Evolutionary conservation across 2,329 filamentous ascomycete species (phyloP).

Genomic region (Tothia fuscella): DNA sequence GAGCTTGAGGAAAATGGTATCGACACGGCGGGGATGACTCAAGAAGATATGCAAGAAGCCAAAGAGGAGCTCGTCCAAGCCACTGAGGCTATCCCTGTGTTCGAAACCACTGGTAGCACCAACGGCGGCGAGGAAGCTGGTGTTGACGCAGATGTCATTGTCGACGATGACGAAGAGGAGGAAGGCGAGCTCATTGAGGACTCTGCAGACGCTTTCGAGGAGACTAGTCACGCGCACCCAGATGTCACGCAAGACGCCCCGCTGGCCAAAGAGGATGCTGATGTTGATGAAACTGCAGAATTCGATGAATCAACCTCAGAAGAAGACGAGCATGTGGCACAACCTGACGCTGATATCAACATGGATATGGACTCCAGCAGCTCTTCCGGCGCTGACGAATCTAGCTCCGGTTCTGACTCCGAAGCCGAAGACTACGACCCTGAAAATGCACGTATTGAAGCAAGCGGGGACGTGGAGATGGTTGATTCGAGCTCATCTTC

Average conservation of each 20-base stretch:
- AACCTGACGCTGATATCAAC: background rate
- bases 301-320: background rate
- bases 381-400: conserved; percentile 11
- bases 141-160: background rate
- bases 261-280: background rate
- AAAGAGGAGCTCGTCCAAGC: conserved; percentile 21
- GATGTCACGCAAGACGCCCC: too few species aligned
- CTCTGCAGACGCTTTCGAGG: background rate
- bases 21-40: conserved; percentile 34
- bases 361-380: background rate
- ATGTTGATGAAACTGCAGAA: background rate
- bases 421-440: conserved; percentile 15
- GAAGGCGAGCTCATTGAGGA: conserved; percentile 4
- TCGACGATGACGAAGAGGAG: background rate
- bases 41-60: conserved; percentile 32
- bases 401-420: too few species aligned
- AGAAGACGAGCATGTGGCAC: background rate
- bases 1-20: conserved; percentile 38
- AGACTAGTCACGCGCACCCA: too few species aligned
- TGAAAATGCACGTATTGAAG: conserved; percentile 15
- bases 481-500: too few species aligned
- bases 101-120: background rate
- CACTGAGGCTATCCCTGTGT: conserved; percentile 7
- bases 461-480: too few species aligned
- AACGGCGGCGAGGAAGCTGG: too few species aligned